phyloP scores from a whole-genome alignment of 192 early-diverging fungal species.

The Backusella circina region DNA sequence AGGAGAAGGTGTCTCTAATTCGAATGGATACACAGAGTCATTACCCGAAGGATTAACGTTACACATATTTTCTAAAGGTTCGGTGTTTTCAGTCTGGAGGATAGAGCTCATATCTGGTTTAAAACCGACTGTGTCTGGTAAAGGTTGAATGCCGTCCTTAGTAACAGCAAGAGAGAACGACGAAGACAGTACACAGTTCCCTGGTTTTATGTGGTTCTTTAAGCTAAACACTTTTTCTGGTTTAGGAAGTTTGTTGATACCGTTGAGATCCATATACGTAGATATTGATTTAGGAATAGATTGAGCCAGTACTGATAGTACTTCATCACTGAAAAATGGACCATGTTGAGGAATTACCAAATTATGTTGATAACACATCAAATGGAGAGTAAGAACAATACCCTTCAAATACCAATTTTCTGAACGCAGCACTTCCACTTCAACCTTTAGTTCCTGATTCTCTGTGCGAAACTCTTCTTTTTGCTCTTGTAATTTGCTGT shows the following conservation, averaged over 20 bases:
- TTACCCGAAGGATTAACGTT: background rate
- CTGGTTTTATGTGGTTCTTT: background rate
- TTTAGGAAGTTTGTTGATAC: slow-evolving; percentile 19
- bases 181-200: background rate
- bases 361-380: slow-evolving; percentile 22
- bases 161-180: background rate
- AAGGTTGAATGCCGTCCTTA: background rate
- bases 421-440: slow-evolving; percentile 35
- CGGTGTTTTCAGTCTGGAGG: background rate
- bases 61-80: background rate
- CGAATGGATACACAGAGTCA: background rate
- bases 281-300: slow-evolving; percentile 21
- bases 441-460: slow-evolving; percentile 28
- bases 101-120: background rate
- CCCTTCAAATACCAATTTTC: slow-evolving; percentile 49
- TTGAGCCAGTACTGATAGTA: slow-evolving; percentile 17
- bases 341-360: slow-evolving; percentile 20
- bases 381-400: slow-evolving; percentile 42
- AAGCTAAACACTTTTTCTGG: slow-evolving; percentile 6
- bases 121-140: background rate
- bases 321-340: slow-evolving; percentile 21
- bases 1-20: background rate
- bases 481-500: slow-evolving; percentile 61
- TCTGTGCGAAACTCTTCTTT: slow-evolving; percentile 44
- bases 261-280: slow-evolving; percentile 21